These are phyloP conservation scores for Mortierella sp. DNA, from an alignment of 371 early-diverging fungal genomes.

Conservation along the genomic window DNA sequence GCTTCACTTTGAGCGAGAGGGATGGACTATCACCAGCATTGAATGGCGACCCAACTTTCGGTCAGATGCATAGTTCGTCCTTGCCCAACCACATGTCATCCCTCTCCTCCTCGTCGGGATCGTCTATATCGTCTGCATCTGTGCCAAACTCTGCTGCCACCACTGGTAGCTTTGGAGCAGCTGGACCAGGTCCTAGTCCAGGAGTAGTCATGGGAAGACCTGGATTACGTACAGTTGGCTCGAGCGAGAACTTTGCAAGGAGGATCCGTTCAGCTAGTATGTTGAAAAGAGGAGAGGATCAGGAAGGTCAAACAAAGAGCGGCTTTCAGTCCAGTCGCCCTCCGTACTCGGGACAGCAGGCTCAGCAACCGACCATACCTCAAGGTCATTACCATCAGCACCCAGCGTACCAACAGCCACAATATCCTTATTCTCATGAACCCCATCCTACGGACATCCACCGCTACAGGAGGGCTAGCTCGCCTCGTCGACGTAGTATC, in stretches of 20 bases:
- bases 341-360: slow-evolving; percentile 26
- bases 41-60: slow-evolving; percentile 30
- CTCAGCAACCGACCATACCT: slow-evolving; percentile 17
- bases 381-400: slow-evolving; percentile 27
- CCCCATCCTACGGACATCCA: slow-evolving; percentile 23
- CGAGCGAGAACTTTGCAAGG: slow-evolving; percentile 48
- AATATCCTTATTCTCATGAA: slow-evolving; percentile 38
- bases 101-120: slow-evolving; percentile 25
- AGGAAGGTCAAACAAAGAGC: slow-evolving; percentile 21
- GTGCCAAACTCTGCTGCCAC: slow-evolving; percentile 20
- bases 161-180: slow-evolving; percentile 5
- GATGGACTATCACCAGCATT: slow-evolving; percentile 39
- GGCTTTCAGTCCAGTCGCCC: slow-evolving; percentile 32
- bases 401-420: slow-evolving; percentile 31
- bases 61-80: slow-evolving; percentile 14
- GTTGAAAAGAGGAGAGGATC: slow-evolving; percentile 36
- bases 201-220: slow-evolving; percentile 26
- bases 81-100: slow-evolving; percentile 22
- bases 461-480: slow-evolving; percentile 47
- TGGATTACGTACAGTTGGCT: slow-evolving; percentile 41
- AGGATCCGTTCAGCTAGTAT: slow-evolving; percentile 45
- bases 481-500: slow-evolving; percentile 49
- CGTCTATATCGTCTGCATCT: slow-evolving; percentile 23
- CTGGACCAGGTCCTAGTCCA: slow-evolving; percentile 8
- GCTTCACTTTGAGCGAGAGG: slow-evolving; percentile 26